Conservation (phyloP, 2,329 filamentous ascomycete genomes). For the Aquanectria penicillioides region DNA sequence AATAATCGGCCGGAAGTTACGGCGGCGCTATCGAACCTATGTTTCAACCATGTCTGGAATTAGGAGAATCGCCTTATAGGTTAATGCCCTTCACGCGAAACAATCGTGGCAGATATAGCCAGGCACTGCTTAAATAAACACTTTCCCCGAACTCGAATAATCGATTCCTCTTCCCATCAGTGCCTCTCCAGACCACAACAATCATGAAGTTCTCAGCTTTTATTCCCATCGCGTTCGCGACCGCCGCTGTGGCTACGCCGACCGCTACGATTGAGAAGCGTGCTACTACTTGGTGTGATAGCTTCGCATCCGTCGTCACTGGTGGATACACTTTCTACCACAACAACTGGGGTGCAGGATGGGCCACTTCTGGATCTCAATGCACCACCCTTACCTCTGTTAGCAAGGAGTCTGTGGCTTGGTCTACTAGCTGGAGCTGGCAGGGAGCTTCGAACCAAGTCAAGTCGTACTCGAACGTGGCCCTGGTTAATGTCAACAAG, state of each 20-base stretch:
- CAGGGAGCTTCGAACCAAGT: conserved; percentile 50
- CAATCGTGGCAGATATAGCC: no score
- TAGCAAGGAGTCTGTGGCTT: conserved; percentile 48
- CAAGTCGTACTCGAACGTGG: conserved; percentile 58
- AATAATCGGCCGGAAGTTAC: no score
- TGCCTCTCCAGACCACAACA: no score
- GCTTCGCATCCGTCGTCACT: conserved; percentile 49
- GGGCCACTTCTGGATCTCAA: conserved; percentile 51
- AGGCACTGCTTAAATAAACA: no score
- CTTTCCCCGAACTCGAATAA: no score
- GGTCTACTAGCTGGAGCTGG: conserved; percentile 56
- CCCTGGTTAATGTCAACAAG: conserved; percentile 48
- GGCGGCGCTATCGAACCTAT: no score
- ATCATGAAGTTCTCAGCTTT: conserved; percentile 42
- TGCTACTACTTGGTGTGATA: conserved; percentile 49
- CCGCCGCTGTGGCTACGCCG: conserved; percentile 41
- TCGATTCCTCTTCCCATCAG: no score
- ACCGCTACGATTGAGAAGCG: conserved; percentile 47
- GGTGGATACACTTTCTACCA: conserved; percentile 61
- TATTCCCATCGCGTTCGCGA: conserved; percentile 36
- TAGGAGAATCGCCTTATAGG: no score
- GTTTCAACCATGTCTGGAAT: no score
- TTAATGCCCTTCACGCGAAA: no score
- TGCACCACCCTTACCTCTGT: conserved; percentile 52
- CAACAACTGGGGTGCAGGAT: conserved; percentile 59